Evolutionary conservation across 345 rosid species (phyloP).

Genomic region (Aurinia saxatilis): DNA sequence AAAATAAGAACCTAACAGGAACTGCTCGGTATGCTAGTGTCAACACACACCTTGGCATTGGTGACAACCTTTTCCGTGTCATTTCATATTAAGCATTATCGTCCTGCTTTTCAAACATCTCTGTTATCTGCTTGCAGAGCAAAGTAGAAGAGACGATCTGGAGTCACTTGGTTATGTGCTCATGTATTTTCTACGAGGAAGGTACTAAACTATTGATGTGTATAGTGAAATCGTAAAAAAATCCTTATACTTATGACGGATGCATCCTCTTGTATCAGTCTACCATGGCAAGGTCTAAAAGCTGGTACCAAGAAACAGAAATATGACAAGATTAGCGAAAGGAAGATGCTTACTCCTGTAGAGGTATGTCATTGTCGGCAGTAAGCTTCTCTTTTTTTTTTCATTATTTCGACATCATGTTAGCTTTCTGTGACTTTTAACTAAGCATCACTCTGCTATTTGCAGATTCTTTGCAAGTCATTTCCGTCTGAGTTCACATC

Average conservation of each 20-base stretch:
- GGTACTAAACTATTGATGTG: slow-evolving; percentile 36
- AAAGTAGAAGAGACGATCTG: slow-evolving; percentile 92
- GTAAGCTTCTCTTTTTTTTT: neutral
- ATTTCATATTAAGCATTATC: neutral
- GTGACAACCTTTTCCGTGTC: slow-evolving; percentile 28
- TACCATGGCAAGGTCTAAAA: slow-evolving; percentile 95
- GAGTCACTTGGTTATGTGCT: slow-evolving; percentile 96
- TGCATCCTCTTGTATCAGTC: slow-evolving; percentile 36
- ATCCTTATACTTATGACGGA: neutral
- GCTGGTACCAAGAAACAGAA: slow-evolving; percentile 97
- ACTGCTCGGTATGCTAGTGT: slow-evolving; percentile 96
- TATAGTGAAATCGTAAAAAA: neutral
- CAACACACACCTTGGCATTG: slow-evolving; percentile 93
- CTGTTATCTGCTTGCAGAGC: slow-evolving; percentile 47
- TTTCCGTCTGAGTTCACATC: slow-evolving; percentile 86
- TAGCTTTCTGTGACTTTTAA: neutral
- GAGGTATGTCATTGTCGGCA: slow-evolving; percentile 44
- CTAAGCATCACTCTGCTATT: neutral
- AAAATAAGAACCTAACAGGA: slow-evolving; percentile 87
- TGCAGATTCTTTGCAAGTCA: slow-evolving; percentile 83
- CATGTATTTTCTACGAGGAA: slow-evolving; percentile 89
- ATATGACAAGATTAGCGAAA: slow-evolving; percentile 86
- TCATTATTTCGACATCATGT: neutral
- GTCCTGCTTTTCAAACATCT: slow-evolving; percentile 1
- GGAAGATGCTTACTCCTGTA: slow-evolving; percentile 80